phyloP scores from a whole-genome alignment of 2,329 filamentous ascomycete genomes.

The Talaromyces sp. region DNA sequence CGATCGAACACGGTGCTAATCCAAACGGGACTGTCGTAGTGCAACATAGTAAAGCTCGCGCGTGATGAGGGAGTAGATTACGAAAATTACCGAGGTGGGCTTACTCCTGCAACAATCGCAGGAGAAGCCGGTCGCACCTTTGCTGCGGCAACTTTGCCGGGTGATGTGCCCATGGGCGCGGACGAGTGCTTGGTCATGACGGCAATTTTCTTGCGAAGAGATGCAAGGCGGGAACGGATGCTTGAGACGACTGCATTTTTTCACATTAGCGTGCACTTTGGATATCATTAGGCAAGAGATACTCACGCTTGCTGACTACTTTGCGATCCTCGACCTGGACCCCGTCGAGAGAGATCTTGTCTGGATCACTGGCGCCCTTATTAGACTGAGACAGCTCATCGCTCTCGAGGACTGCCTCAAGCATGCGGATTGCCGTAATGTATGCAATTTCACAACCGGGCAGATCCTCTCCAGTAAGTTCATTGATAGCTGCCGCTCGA shows the following conservation, averaged over 20 bases:
- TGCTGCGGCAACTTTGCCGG: constrained; percentile 29
- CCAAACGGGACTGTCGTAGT: neutral
- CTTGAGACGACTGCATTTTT: constrained; percentile 46
- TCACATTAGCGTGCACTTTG: neutral
- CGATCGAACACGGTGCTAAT: neutral
- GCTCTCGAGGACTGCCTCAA: constrained; percentile 87
- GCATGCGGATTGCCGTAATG: constrained; percentile 85
- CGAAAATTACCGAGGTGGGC: constrained; percentile 31
- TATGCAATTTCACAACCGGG: constrained; percentile 88
- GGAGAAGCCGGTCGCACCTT: constrained; percentile 32
- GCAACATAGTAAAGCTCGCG: neutral
- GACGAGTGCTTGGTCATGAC: constrained; percentile 46
- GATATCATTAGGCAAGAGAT: neutral
- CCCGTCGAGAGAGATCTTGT: constrained; percentile 41
- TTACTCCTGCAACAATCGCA: constrained; percentile 28
- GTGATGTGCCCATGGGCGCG: constrained; percentile 33
- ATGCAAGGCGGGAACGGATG: constrained; percentile 46
- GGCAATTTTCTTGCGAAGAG: constrained; percentile 49
- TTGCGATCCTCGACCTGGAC: constrained; percentile 47
- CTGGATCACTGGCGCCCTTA: constrained; percentile 28
- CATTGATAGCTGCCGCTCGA: constrained; percentile 86
- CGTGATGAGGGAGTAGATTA: neutral
- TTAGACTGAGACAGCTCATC: constrained; percentile 55
- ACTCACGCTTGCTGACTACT: constrained; percentile 50
- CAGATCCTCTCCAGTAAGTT: constrained; percentile 88